A percentile compares a stretch with the other conserved stretches of the same genome.
These are phyloP conservation scores for Gossypium gossypioides DNA, from an alignment of 441 rosid species.

Conservation along the genomic window DNA sequence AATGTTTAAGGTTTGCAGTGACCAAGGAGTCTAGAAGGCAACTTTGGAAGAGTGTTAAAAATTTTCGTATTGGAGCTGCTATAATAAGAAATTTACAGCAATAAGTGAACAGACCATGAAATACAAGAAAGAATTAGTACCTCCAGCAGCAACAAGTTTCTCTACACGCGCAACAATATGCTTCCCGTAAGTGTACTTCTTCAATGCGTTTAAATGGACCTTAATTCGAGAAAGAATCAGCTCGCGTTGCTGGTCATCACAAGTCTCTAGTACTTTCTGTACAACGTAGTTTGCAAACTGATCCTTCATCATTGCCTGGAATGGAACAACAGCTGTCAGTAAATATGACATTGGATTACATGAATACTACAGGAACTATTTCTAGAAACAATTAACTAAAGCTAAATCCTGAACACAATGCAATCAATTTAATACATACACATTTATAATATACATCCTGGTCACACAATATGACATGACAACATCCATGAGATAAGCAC, in stretches of 20 bases:
- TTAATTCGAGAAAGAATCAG: constrained; percentile 78
- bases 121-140: constrained; percentile 26
- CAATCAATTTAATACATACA: background rate
- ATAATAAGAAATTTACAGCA: background rate
- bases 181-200: constrained; percentile 95
- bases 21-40: background rate
- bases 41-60: background rate
- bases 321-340: background rate
- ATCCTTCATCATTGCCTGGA: constrained; percentile 98
- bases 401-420: background rate
- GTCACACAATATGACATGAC: background rate
- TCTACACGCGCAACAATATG: constrained; percentile 97
- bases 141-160: constrained; percentile 97
- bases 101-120: background rate
- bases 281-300: constrained; percentile 97
- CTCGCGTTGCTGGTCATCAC: constrained; percentile 89
- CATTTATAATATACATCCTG: background rate
- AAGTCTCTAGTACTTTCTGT: constrained; percentile 90
- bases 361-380: background rate
- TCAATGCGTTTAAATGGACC: constrained; percentile 83
- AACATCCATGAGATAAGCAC: background rate
- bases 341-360: background rate
- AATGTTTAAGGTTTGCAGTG: background rate
- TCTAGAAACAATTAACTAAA: background rate
- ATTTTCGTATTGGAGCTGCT: background rate